Evolutionary conservation across 805 yeast species (phyloP), one percentile per base, ranked within the genome.

Genomic region (Hanseniaspora mollemarum): DNA sequence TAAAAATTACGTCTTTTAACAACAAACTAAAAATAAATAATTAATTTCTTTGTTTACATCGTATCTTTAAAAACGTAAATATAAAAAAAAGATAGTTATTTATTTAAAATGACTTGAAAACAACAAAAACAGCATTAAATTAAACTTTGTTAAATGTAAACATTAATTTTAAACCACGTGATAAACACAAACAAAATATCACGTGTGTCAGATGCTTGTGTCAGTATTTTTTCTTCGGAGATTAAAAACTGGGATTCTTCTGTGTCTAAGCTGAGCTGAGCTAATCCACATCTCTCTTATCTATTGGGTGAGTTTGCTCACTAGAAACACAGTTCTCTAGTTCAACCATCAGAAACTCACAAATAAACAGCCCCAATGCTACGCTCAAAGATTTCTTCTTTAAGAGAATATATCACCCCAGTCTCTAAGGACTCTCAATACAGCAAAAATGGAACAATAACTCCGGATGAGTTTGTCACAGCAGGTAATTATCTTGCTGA

Each of bases 381-480:
- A 32, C 76, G 95, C 62, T 84, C 94, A 33, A 81, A 83, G 21
- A 67, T 87, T 54, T 81, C 92, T 53, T 81, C 87, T 8, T 74
- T 88, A 69, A 75, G 97, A 57, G 98, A 92, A 65, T 90, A 88
- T 61, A 70, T 92, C 51, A 90, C 98, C 2, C 98, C 98, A 1
- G 80, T 90, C 2, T 75, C 81, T 40, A 86, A 88, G 64, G 76
- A 71, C n/a, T 87, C 96, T 24, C 86, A 92, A 16, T 92, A 87
- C 68, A 72, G 78, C 51, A 67, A 73, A 44, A 84, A 96, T 0
- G 98, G 98, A 3, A 92, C 90, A 63, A 81, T 92, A 46, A 85
- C 95, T 1, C 98, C 98, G 1, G 95, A 86, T 49, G 98, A 92
- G 64, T 92, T 92, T 67, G 90, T 87, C 9, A 71, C 71, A 51